Conservation (phyloP, 108 stramenopile genomes). For the Pseudonitzschia multistriata region DNA sequence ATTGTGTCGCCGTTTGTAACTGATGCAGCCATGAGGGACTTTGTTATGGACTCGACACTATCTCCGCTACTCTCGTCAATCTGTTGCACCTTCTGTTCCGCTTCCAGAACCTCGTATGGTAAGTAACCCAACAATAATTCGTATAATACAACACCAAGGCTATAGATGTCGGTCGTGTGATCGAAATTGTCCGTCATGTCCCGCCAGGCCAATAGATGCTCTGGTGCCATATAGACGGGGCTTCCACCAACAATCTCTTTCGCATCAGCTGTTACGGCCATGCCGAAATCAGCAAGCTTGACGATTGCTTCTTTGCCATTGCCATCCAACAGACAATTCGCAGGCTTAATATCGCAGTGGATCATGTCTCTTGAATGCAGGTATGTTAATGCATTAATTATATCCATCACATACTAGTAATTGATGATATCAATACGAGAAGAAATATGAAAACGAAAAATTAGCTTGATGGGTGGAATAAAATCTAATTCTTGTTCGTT, state of each 20-base stretch:
- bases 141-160: slow-evolving; percentile 32
- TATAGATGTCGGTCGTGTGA: slow-evolving; percentile 32
- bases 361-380: slow-evolving; percentile 13
- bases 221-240: slow-evolving; percentile 31
- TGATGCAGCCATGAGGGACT: neutral
- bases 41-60: neutral
- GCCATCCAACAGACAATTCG: slow-evolving; percentile 19
- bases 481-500: neutral
- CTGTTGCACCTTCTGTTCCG: neutral
- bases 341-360: slow-evolving; percentile 27
- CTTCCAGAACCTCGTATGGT: slow-evolving; percentile 28
- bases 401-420: slow-evolving; percentile 1
- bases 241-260: slow-evolving; percentile 29
- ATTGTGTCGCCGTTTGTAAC: neutral
- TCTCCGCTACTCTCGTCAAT: neutral
- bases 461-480: neutral
- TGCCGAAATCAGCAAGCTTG: slow-evolving; percentile 31
- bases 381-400: slow-evolving; percentile 15
- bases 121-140: slow-evolving; percentile 32
- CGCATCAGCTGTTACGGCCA: slow-evolving; percentile 20
- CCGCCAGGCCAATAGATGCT: slow-evolving; percentile 37
- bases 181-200: slow-evolving; percentile 27
- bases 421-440: neutral
- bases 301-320: neutral
- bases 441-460: neutral